Base-by-base conservation (phyloP, 768 basidiomycete genomes). In the Leccinum uliginosum region DNA sequence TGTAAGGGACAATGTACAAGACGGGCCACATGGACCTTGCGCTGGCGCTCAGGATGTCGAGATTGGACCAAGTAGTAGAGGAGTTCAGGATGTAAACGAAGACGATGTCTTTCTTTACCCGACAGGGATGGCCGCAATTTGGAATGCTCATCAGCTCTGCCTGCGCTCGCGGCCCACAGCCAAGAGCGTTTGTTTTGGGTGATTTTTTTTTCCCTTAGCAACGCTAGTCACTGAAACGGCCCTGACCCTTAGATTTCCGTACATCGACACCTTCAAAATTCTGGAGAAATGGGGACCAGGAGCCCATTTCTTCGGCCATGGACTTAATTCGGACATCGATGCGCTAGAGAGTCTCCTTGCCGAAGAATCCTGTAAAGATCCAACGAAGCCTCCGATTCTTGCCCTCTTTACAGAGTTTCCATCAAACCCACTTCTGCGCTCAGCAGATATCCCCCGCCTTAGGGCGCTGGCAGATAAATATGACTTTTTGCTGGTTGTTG, bases 241-340 rank as follows among this genome's bases (percentile, higher is more conserved):
- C 23, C 30, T 21, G 49, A 23, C 4, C 9, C 23, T 6, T 61
- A 97, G 95, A 15, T 99, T 98, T 72, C 88, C 94, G 0, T 99
- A 98, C 70, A 91, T 85, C 9, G 96, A 98, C 67, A 98, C 96
- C 5, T 81, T 96, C 57, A 98, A 98, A 71, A 82, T 95, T 40
- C 77, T 98, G 2, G 78, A 94, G 63, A 98, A 99, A 73, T 98
- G 94, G 93, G 96, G 96, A 1, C 91, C 91, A 3, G 96, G 96
- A 2, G 92, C 86, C 61, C 80, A 93, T 68, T 95, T 98, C 76
- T 79, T 92, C 46, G 95, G 93, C 6, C 76, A 82, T 58, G 95
- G 95, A 0, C 71, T 86, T 8, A 85, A 91, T 55, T 70, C 78
- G 15, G 91, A 93, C 56, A 80, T 97, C 19, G 84, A 87, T 63